Evolutionary conservation across 768 basidiomycete genomes (phyloP), one percentile per base, ranked within the genome.

Genomic region (Pleurotus tuber-regium): DNA sequence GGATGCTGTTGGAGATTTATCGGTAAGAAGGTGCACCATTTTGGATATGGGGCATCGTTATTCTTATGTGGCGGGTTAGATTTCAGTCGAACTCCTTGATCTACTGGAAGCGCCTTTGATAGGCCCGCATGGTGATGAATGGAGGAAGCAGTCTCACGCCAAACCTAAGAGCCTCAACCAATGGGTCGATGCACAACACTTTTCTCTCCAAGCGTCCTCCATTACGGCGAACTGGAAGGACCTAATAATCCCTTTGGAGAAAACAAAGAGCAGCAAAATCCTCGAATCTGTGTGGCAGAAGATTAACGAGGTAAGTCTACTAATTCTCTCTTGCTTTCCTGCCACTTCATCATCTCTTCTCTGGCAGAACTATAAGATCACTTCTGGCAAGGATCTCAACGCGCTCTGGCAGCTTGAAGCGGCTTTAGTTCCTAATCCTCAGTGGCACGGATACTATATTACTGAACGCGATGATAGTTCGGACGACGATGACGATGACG

Each of bases 1-100:
- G 83, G 84, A 93, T 57, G 84, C 89, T 33, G 74, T 90, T 31
- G 91, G 90, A 10, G 87, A 92, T 66, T 73, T 93, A 53, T 84
- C 88, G 35, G 90, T 89, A 69, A 53, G 70, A 68, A 38, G 19
- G 21, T 50, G 46, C 2, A 8, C n/a, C 9, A 31, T 47, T 3
- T 10, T 33, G 3, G 1, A n/a, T 47, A 6, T 2, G 5, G 12
- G 14, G 0, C 21, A 14, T 30, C 16, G n/a, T 6, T 21, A 4
- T 42, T 48, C 38, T 44, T 10, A 47, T 14, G 33, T 23, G 23
- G 10, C 14, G 18, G 43, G 18, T n/a, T 19, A 91, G 89, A 71
- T 80, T 35, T 77, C 79, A 4, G 75, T 92, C 21, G 76, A 88
- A 61, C 64, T 91, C 5, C 82, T 82, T 59, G 79, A 84, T 36